Evolutionary conservation across 176 grass and related monocot species (phyloP).

Genomic region (Aegilops longissima): DNA sequence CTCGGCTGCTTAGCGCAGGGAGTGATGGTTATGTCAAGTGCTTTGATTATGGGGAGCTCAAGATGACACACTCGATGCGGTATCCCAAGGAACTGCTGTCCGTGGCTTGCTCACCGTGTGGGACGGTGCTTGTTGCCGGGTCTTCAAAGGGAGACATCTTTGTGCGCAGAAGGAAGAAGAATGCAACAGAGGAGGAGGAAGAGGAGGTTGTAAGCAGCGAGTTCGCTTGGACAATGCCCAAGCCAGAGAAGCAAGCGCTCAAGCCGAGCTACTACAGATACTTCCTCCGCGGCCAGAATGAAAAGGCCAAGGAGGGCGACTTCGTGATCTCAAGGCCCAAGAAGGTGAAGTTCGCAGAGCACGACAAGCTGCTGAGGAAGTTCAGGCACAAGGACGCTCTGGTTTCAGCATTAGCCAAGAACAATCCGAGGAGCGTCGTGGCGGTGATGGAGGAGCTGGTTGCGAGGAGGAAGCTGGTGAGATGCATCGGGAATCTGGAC

Average conservation of each 20-base stretch:
- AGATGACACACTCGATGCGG: conserved; percentile 74
- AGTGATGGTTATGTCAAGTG: conserved; percentile 96
- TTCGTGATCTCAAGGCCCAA: conserved; percentile 56
- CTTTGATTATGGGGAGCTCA: conserved; percentile 81
- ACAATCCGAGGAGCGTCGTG: conserved; percentile 46
- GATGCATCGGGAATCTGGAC: conserved; percentile 65
- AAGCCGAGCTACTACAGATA: conserved; percentile 60
- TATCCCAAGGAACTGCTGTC: conserved; percentile 69
- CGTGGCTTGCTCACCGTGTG: conserved; percentile 73
- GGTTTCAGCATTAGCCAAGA: conserved; percentile 57
- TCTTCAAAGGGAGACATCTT: conserved; percentile 76
- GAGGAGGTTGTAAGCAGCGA: conserved; percentile 22
- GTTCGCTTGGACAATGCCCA: conserved; percentile 43
- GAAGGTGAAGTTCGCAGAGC: conserved; percentile 74
- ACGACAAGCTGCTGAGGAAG: conserved; percentile 79
- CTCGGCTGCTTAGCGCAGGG: conserved; percentile 67
- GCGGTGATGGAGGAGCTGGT: conserved; percentile 92
- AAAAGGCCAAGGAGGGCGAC: conserved; percentile 62
- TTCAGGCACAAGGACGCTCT: conserved; percentile 91
- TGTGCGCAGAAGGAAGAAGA: conserved; percentile 64
- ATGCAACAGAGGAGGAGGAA: conserved; percentile 33
- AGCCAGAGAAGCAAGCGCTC: conserved; percentile 40
- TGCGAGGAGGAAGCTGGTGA: conserved; percentile 76
- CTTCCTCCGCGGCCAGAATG: conserved; percentile 69
- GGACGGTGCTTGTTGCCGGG: conserved; percentile 60